These are phyloP conservation scores for Castanopsis chinensis DNA, from an alignment of 306 rosid genomes.

Conservation along the genomic window DNA sequence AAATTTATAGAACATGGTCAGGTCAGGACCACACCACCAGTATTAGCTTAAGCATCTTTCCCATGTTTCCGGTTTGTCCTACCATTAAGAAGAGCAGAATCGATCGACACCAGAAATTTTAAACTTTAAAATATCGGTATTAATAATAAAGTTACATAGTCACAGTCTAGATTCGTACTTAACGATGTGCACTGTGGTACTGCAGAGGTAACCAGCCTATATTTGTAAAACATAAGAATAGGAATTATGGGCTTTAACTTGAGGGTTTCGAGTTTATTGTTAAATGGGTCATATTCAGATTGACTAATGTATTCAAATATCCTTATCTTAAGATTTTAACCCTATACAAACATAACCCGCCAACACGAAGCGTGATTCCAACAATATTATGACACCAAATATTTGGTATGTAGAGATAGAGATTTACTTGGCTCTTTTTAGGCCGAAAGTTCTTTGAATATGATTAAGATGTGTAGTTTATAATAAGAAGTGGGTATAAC, in stretches of 20 bases:
- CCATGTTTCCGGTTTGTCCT: constrained; percentile 32
- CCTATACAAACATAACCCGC: too few relatives aligned
- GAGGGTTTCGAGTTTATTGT: too few relatives aligned
- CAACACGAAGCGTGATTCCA: too few relatives aligned
- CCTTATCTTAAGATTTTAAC: too few relatives aligned
- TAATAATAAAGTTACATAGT: neutral
- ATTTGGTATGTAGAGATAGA: neutral
- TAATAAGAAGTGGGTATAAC: neutral
- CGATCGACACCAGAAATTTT: neutral
- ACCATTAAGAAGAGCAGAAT: constrained; percentile 17
- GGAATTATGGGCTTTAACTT: too few relatives aligned
- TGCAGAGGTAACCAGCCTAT: too few relatives aligned
- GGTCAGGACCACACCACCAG: constrained; percentile 19
- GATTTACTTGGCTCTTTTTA: neutral
- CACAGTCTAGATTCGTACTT: neutral
- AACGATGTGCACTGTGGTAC: neutral
- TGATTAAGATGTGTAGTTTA: neutral
- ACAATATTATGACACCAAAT: too few relatives aligned
- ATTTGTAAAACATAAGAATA: too few relatives aligned
- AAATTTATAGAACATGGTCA: constrained; percentile 10
- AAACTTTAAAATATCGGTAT: constrained; percentile 5
- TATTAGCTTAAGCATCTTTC: constrained; percentile 28
- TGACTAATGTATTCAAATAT: too few relatives aligned
- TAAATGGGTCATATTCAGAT: too few relatives aligned
- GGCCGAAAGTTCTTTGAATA: neutral